These are phyloP conservation scores for Auriculariales sp. DNA, from an alignment of 768 basidiomycete genomes.

Conservation along the genomic window DNA sequence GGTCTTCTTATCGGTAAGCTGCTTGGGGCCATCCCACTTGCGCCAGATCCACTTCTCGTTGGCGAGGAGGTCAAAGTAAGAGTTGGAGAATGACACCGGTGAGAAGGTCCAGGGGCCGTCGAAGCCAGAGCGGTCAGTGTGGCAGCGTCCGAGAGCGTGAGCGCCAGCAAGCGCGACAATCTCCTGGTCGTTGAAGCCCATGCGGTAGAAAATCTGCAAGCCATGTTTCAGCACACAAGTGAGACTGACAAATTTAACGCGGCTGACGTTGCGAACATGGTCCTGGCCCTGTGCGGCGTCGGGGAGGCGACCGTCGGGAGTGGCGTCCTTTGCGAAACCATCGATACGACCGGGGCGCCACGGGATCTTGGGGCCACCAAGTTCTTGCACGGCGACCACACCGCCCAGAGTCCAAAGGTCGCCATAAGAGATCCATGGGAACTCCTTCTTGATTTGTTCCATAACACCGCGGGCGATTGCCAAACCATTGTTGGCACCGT, in stretches of 20 bases:
- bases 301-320: constrained; percentile 82
- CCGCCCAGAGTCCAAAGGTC: constrained; percentile 95
- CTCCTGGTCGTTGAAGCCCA: constrained; percentile 96
- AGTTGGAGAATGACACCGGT: constrained; percentile 76
- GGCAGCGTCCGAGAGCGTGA: constrained; percentile 93
- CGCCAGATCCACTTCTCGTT: constrained; percentile 92
- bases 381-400: constrained; percentile 71
- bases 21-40: constrained; percentile 90
- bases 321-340: constrained; percentile 56
- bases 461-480: constrained; percentile 66
- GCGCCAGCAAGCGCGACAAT: constrained; percentile 91
- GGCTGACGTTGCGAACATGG: constrained; percentile 64
- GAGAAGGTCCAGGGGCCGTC: constrained; percentile 94
- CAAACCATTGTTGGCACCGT: constrained; percentile 76
- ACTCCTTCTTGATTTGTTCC: constrained; percentile 77
- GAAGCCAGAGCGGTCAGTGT: constrained; percentile 71
- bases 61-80: constrained; percentile 74
- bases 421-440: constrained; percentile 90
- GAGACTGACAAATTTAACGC: background rate
- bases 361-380: constrained; percentile 81
- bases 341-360: constrained; percentile 93
- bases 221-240: background rate
- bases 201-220: constrained; percentile 69
- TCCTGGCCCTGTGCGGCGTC: constrained; percentile 73
- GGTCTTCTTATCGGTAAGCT: constrained; percentile 86